Conservation (phyloP, 1,139 yeast genomes). For the Pichia sorboxylosa region DNA sequence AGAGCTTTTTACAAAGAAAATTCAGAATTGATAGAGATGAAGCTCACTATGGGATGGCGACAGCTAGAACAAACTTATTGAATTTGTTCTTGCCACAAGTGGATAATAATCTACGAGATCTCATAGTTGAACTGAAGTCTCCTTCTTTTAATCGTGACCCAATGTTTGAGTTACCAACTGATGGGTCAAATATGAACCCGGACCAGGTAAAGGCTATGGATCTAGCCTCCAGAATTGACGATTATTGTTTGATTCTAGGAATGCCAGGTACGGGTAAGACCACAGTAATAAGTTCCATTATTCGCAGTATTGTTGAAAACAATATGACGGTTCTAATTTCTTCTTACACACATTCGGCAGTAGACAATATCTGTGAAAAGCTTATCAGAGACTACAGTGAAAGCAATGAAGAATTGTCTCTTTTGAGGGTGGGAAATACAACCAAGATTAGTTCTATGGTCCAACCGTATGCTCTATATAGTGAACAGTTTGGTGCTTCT, state of each 20-base stretch:
- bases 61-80: conserved; percentile 66
- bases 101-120: conserved; percentile 38
- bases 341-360: conserved; percentile 92
- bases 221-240: conserved; percentile 51
- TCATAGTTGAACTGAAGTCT: conserved; percentile 47
- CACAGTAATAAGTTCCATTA: conserved; percentile 72
- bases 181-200: conserved; percentile 31
- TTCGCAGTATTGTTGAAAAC: conserved; percentile 44
- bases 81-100: conserved; percentile 46
- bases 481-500: conserved; percentile 24
- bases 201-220: conserved; percentile 67
- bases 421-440: conserved; percentile 47
- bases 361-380: conserved; percentile 78
- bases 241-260: conserved; percentile 75
- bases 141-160: conserved; percentile 33
- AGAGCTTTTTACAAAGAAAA: not conserved
- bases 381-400: conserved; percentile 36
- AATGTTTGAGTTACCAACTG: conserved; percentile 16
- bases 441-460: conserved; percentile 54
- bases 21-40: conserved; percentile 78
- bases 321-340: conserved; percentile 66
- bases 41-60: conserved; percentile 59
- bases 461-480: conserved; percentile 39
- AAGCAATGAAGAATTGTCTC: conserved; percentile 27
- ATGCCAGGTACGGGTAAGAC: conserved; percentile 99